phyloP scores from a whole-genome alignment of 164 flowering plant genomes.

The Chloranthus sessilifolius region DNA sequence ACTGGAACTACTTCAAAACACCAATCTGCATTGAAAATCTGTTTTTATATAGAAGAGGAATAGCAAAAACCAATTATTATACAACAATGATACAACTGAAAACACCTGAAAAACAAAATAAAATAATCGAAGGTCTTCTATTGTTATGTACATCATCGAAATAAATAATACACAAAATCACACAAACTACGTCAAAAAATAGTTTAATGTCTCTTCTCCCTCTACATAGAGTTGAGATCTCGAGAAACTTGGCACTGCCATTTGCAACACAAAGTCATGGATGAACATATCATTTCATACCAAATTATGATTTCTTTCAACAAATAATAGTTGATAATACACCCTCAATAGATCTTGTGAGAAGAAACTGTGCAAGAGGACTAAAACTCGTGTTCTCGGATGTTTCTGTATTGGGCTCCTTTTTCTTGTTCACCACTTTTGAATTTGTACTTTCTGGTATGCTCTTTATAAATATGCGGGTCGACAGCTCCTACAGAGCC shows the following conservation, averaged over 20 bases:
- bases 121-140: too few relatives aligned
- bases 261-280: slow-evolving; percentile 36
- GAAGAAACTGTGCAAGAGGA: slow-evolving; percentile 81
- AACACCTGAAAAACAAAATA: too few relatives aligned
- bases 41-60: too few relatives aligned
- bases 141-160: slow-evolving; percentile 38
- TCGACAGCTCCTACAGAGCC: slow-evolving; percentile 67
- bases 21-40: too few relatives aligned
- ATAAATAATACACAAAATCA: slow-evolving; percentile 27
- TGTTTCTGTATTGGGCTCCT: slow-evolving; percentile 46
- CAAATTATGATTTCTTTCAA: neutral
- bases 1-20: too few relatives aligned
- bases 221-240: slow-evolving; percentile 50
- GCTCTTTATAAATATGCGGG: slow-evolving; percentile 44
- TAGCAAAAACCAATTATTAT: too few relatives aligned
- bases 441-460: slow-evolving; percentile 26
- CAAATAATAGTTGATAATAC: neutral
- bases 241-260: slow-evolving; percentile 79
- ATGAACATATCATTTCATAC: too few relatives aligned
- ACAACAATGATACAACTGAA: too few relatives aligned
- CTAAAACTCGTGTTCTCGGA: slow-evolving; percentile 59
- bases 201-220: slow-evolving; percentile 11
- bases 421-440: slow-evolving; percentile 42
- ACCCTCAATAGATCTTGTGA: slow-evolving; percentile 62
- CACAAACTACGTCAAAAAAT: slow-evolving; percentile 5